Conservation (phyloP, 176 grass and related monocot genomes). For the Bothriochloa decipiens region DNA sequence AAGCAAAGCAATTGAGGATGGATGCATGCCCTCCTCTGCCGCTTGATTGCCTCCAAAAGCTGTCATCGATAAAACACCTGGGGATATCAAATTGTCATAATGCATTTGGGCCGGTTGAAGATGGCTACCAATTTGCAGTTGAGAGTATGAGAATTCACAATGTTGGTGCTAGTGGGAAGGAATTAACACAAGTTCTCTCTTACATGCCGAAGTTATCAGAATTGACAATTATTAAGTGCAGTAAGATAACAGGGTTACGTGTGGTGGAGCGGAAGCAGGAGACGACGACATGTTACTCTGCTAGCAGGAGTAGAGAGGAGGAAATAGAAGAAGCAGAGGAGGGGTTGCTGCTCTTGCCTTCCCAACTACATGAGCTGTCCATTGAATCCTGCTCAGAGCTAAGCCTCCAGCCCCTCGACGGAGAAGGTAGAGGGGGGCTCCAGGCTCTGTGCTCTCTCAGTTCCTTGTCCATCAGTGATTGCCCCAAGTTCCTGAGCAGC, state of each 20-base stretch:
- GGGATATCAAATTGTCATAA: neutral
- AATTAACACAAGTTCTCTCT: neutral
- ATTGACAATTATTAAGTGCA: accelerated
- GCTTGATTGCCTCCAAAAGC: too few relatives aligned
- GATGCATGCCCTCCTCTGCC: too few relatives aligned
- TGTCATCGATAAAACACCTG: too few relatives aligned
- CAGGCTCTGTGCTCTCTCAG: neutral
- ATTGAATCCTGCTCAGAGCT: accelerated
- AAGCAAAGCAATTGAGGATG: too few relatives aligned
- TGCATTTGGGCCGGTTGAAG: too few relatives aligned
- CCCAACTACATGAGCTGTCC: accelerated
- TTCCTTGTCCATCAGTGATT: accelerated
- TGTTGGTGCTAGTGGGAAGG: neutral
- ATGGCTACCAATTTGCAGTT: neutral
- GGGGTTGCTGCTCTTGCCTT: neutral
- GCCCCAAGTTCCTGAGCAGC: neutral
- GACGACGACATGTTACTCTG: too few relatives aligned
- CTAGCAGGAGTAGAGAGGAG: too few relatives aligned
- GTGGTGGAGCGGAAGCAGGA: neutral
- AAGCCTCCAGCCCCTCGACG: too few relatives aligned
- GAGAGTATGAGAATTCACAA: too few relatives aligned
- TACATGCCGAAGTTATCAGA: neutral
- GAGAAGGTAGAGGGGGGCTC: neutral
- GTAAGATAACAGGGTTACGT: neutral
- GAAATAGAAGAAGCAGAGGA: neutral